Evolutionary conservation across 2,329 filamentous ascomycete species (phyloP).

Genomic region (Pestalotiopsis sp.): DNA sequence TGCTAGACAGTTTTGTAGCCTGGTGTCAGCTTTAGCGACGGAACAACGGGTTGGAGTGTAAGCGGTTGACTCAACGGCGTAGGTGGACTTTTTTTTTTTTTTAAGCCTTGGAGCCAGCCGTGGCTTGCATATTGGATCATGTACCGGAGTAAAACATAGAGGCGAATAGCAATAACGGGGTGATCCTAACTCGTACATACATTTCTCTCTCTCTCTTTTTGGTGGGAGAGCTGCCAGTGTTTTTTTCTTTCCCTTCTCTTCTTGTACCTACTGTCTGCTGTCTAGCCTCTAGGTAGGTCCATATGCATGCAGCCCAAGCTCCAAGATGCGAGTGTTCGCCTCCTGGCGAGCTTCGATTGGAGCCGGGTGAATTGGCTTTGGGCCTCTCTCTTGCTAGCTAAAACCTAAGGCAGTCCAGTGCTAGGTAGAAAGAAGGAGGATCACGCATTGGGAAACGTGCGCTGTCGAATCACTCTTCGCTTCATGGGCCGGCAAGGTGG

Average conservation of each 20-base stretch:
- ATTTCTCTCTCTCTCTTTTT: neutral
- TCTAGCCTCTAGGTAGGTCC: neutral
- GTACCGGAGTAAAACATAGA: neutral
- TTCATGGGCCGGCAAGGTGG: neutral
- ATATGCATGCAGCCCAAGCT: neutral
- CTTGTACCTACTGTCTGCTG: neutral
- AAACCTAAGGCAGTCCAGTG: neutral
- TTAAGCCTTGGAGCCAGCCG: neutral
- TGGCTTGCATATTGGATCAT: neutral
- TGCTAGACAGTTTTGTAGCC: neutral
- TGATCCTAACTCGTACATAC: neutral
- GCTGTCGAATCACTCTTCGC: too few species aligned
- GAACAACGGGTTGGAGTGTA: neutral
- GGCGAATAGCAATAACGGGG: neutral
- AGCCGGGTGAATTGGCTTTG: conserved; percentile 8
- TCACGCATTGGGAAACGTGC: neutral
- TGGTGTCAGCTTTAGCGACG: neutral
- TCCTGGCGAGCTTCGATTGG: conserved; percentile 8
- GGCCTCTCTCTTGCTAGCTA: neutral
- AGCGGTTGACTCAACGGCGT: neutral
- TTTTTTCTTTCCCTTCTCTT: neutral
- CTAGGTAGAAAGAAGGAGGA: conserved; percentile 1
- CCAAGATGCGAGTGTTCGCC: conserved; percentile 2
- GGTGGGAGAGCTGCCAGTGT: neutral
- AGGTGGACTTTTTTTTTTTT: neutral